Evolutionary conservation across 2,329 filamentous ascomycete genomes (phyloP).

Genomic region (Cladophialophora exuberans): DNA sequence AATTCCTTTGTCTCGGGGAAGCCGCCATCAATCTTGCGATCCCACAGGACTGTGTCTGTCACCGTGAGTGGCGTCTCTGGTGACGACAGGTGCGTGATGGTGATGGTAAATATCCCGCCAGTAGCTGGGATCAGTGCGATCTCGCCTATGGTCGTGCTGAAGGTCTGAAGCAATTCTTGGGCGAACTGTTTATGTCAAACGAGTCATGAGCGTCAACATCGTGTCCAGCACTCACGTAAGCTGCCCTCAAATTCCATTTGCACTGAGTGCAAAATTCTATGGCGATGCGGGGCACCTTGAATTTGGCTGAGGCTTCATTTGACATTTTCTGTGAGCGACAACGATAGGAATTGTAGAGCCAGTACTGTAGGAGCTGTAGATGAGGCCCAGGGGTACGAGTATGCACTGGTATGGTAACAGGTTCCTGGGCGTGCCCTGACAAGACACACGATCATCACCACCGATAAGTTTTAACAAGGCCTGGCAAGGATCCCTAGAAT

Average conservation of each 20-base stretch:
- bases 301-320: conserved; percentile 14
- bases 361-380: no score
- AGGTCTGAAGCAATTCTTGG: conserved; percentile 94
- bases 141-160: conserved; percentile 80
- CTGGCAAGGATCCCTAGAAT: no score
- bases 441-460: no score
- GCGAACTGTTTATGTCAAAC: conserved; percentile 65
- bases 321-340: conserved; percentile 3
- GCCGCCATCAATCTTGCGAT: conserved; percentile 81
- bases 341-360: no score
- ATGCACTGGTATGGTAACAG: no score
- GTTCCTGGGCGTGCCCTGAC: no score
- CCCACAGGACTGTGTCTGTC: conserved; percentile 72
- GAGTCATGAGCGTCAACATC: not conserved
- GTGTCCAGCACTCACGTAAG: conserved; percentile 67
- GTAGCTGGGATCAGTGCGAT: conserved; percentile 84
- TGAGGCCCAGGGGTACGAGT: no score
- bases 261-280: conserved; percentile 94
- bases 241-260: conserved; percentile 85
- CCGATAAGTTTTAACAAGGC: no score
- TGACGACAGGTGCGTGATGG: conserved; percentile 54
- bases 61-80: conserved; percentile 15
- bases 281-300: conserved; percentile 70
- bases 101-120: conserved; percentile 80
- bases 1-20: conserved; percentile 94